Percentiles rank a stretch among this genome's conserved stretches.
Evolutionary conservation across 129 eudicot genomes (phyloP).

Genomic region (Tanacetum coccineum): DNA sequence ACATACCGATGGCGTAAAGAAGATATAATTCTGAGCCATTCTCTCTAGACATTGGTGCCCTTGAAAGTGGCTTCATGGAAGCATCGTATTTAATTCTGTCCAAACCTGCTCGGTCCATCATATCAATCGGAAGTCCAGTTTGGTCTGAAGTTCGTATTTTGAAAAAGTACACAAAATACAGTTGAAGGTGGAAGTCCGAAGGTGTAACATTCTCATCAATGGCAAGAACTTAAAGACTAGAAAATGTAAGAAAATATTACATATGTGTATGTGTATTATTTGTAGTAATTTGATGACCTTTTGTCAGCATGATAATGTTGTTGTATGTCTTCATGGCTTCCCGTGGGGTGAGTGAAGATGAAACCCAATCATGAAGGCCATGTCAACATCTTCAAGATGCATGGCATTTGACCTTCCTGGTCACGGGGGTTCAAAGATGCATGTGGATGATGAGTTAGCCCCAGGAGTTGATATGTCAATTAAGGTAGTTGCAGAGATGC

Average conservation of each 20-base stretch:
- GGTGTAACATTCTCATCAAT: conserved; percentile 41
- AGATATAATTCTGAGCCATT: conserved; percentile 46
- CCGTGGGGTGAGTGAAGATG: conserved; percentile 89
- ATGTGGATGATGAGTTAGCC: conserved; percentile 16
- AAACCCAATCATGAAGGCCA: conserved; percentile 77
- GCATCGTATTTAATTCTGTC: conserved; percentile 68
- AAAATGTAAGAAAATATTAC: conserved; percentile 40
- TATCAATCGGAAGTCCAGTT: conserved; percentile 40
- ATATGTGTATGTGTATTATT: not conserved
- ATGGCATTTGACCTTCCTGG: conserved; percentile 91
- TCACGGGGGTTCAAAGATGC: conserved; percentile 69
- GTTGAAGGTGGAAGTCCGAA: conserved; percentile 36
- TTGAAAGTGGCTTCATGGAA: conserved; percentile 53
- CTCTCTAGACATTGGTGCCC: conserved; percentile 22
- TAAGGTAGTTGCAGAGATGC: conserved; percentile 41
- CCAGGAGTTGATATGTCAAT: conserved; percentile 41
- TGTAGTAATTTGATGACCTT: conserved; percentile 1
- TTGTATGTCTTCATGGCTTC: conserved; percentile 89
- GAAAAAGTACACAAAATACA: conserved; percentile 35
- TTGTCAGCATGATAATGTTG: conserved; percentile 44
- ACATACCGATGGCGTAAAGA: conserved; percentile 86
- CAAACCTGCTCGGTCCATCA: conserved; percentile 37
- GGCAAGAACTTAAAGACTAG: conserved; percentile 55
- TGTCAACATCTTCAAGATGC: conserved; percentile 77
- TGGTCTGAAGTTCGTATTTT: conserved; percentile 16